These are phyloP conservation scores for Penicillium antarcticum DNA, from an alignment of 495 filamentous ascomycete genomes.

Conservation along the genomic window DNA sequence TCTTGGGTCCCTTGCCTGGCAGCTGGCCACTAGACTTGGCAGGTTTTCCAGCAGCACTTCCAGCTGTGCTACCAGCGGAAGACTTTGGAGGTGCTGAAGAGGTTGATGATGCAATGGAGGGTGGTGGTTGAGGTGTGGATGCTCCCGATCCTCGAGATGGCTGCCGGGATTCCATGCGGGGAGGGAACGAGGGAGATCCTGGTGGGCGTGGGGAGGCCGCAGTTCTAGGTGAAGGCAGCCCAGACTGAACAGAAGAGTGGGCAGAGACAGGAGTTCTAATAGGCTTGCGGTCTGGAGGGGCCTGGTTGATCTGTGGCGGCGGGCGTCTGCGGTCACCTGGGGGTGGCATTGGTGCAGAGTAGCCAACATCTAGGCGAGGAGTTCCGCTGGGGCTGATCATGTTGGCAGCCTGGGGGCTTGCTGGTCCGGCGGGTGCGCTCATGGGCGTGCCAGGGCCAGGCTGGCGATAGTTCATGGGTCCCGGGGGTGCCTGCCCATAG, in stretches of 20 bases:
- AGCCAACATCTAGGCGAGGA: conserved; percentile 51
- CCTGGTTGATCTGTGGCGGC: conserved; percentile 30
- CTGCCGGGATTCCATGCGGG: conserved; percentile 33
- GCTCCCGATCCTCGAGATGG: conserved; percentile 28
- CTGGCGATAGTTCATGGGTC: conserved; percentile 38
- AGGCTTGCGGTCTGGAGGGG: conserved; percentile 33
- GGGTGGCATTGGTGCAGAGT: conserved; percentile 48
- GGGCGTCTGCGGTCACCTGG: conserved; percentile 34
- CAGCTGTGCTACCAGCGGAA: too few relatives aligned
- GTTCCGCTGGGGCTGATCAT: conserved; percentile 26
- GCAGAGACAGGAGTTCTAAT: conserved; percentile 31
- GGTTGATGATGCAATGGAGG: conserved; percentile 20
- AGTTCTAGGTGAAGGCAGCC: conserved; percentile 23
- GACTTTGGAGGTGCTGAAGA: conserved; percentile 12
- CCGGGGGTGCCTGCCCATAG: conserved; percentile 28
- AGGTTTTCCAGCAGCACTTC: conserved; percentile 15
- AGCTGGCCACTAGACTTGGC: conserved; percentile 36
- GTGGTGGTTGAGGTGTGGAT: conserved; percentile 29
- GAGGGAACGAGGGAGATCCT: conserved; percentile 34
- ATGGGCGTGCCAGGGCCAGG: conserved; percentile 32
- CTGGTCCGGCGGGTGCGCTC: conserved; percentile 23
- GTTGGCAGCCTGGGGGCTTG: conserved; percentile 24
- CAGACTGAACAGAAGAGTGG: not conserved
- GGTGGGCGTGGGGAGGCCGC: conserved; percentile 29
- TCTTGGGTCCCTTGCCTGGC: conserved; percentile 82